phyloP scores from a whole-genome alignment of 495 filamentous ascomycete genomes.

The Physcia stellaris region DNA sequence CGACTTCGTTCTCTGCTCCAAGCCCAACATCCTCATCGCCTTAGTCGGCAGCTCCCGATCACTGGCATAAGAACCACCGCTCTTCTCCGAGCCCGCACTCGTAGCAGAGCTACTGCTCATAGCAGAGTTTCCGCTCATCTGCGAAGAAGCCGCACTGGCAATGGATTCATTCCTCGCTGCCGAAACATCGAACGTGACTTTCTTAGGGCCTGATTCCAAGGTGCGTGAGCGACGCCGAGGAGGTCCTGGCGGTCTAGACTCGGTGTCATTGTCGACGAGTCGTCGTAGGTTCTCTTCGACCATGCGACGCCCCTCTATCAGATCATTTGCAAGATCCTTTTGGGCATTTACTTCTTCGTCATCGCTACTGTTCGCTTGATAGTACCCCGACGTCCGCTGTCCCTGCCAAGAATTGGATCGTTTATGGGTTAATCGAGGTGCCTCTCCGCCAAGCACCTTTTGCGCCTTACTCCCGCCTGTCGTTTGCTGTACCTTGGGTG shows the following conservation, averaged over 20 bases:
- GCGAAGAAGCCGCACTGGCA: too few relatives aligned
- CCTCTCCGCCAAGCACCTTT: conserved; percentile 14
- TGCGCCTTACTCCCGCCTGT: conserved; percentile 14
- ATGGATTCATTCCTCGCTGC: too few relatives aligned
- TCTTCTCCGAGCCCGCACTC: conserved; percentile 40
- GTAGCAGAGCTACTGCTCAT: too few relatives aligned
- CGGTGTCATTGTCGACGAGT: conserved; percentile 53
- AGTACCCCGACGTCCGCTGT: conserved; percentile 23
- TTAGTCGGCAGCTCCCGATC: conserved; percentile 38
- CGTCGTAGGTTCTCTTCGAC: conserved; percentile 71
- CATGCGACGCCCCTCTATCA: conserved; percentile 59
- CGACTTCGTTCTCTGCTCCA: too few relatives aligned
- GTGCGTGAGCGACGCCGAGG: conserved; percentile 34
- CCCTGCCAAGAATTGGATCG: conserved; percentile 10
- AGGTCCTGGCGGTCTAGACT: conserved; percentile 35
- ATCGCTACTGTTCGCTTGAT: conserved; percentile 41
- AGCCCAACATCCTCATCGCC: conserved; percentile 59
- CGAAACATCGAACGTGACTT: conserved; percentile 53
- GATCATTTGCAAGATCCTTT: conserved; percentile 68
- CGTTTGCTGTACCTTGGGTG: conserved; percentile 14
- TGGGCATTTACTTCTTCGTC: conserved; percentile 51
- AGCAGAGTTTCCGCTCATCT: too few relatives aligned
- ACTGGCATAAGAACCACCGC: conserved; percentile 43
- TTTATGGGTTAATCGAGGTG: conserved; percentile 8
- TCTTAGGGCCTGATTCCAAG: conserved; percentile 27